Base-by-base conservation (phyloP, 805 yeast genomes). In the Komagataella ulmi region DNA sequence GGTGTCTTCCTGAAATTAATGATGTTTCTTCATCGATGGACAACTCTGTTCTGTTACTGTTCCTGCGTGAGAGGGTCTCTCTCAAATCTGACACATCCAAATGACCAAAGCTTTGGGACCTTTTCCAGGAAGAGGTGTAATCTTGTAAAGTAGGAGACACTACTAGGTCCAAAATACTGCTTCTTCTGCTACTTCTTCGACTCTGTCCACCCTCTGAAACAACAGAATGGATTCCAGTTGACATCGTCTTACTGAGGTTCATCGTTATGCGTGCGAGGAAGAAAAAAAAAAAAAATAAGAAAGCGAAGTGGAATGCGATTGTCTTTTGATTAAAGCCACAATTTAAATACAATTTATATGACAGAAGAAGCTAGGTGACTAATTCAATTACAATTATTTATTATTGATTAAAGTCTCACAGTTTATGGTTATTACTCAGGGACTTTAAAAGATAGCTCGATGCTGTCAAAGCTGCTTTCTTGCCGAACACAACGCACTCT, bases 401-500 rank as follows among this genome's bases (percentile, higher is more conserved):
- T 10, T 45, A 19, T 14, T 10, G 3, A 12, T 45, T 12, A 3
- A 3, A 17, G n/a, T 8, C 24, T 19, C 10, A 49, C 19, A 6
- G 48, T 43, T 24, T 23, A 14, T 14, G 51, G 47, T 8, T 23
- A 19, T 40, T 48, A 14, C 40, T 30, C 24, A 55, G 48, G 30
- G 49, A 48, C 44, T 56, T 56, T 49, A 70, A 61, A 24, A 68
- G 50, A 45, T 57, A 55, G n/a, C 52, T 49, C 14, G 68, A 58
- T 1, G 75, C 74, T 12, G 65, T 55, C 24, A 64, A 54, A 2
- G 79, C 81, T 17, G 78, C 81, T 12, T 74, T 68, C 54, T 71
- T 69, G 3, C 84, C 84, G 61, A 75, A 80, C 0, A 80, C 84
- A 6, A 77, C 83, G 67, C 84, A 79, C 56, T 77, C 81, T 36